Conservation (phyloP, 1,284 basidiomycete genomes). For the Leccinum pachyderme region DNA sequence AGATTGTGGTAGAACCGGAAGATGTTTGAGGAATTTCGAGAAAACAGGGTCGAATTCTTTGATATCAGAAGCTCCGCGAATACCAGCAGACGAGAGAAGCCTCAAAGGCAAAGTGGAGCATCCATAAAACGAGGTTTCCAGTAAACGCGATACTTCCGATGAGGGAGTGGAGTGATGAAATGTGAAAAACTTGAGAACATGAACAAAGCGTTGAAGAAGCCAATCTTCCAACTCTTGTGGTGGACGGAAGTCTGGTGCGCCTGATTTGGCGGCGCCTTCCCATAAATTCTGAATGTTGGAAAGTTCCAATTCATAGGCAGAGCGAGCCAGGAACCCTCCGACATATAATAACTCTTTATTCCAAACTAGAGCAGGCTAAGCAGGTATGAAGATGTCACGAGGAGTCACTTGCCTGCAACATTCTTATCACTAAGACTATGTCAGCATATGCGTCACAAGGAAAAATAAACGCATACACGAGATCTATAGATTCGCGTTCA, state of each 20-base stretch:
- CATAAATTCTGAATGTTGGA: slow-evolving; percentile 53
- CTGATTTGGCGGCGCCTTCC: slow-evolving; percentile 44
- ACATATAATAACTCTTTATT: slow-evolving; percentile 85
- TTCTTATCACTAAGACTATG: slow-evolving; percentile 60
- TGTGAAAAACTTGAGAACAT: slow-evolving; percentile 88
- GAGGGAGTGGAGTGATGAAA: slow-evolving; percentile 89
- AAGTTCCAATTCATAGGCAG: slow-evolving; percentile 88
- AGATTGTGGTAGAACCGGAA: slow-evolving; percentile 74
- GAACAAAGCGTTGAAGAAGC: slow-evolving; percentile 69
- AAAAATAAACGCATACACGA: slow-evolving; percentile 36
- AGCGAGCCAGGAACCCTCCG: slow-evolving; percentile 79
- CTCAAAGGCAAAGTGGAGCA: slow-evolving; percentile 59
- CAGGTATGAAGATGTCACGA: neutral
- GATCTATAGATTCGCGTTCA: slow-evolving; percentile 91
- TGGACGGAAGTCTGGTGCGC: slow-evolving; percentile 21
- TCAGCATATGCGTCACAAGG: slow-evolving; percentile 5
- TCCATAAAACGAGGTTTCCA: slow-evolving; percentile 83
- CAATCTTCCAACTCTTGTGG: slow-evolving; percentile 46
- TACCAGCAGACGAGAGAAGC: slow-evolving; percentile 80
- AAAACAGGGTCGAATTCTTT: slow-evolving; percentile 79
- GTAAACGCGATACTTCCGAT: slow-evolving; percentile 71
- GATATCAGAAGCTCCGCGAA: slow-evolving; percentile 69
- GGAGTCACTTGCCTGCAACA: slow-evolving; percentile 54
- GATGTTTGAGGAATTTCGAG: slow-evolving; percentile 73
- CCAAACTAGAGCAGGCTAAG: slow-evolving; percentile 56